Percentiles rank a stretch among this genome's conserved stretches.
phyloP scores from a whole-genome alignment of 371 early-diverging fungal genomes.

The Synchytrium microbalum region DNA sequence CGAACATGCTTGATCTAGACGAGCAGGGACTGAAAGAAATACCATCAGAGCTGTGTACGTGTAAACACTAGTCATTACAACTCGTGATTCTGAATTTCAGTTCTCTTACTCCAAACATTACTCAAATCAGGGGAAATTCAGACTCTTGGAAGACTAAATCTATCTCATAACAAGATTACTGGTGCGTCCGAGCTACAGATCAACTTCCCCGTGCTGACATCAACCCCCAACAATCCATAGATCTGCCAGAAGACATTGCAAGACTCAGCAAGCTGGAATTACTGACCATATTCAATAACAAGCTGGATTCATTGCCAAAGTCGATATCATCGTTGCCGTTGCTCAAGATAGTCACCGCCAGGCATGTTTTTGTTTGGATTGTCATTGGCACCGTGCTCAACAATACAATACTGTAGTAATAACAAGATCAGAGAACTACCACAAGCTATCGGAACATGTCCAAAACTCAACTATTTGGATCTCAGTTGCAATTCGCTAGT shows the following conservation, averaged over 20 bases:
- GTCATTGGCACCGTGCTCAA: background rate
- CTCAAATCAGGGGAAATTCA: constrained; percentile 10
- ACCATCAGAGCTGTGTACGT: constrained; percentile 19
- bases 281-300: constrained; percentile 27
- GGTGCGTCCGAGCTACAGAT: constrained; percentile 7
- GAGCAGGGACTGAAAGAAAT: constrained; percentile 17
- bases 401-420: constrained; percentile 12
- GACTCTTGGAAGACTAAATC: constrained; percentile 17
- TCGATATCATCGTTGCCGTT: constrained; percentile 11
- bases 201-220: background rate
- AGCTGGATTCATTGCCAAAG: constrained; percentile 23
- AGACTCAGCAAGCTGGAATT: constrained; percentile 16
- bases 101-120: no score
- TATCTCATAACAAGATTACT: constrained; percentile 23
- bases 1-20: constrained; percentile 12
- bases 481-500: constrained; percentile 28
- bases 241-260: constrained; percentile 19
- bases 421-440: constrained; percentile 31
- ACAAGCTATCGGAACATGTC: constrained; percentile 30
- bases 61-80: background rate
- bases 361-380: constrained; percentile 8
- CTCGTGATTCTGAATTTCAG: no score
- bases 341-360: constrained; percentile 23
- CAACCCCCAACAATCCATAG: constrained; percentile 1
- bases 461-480: constrained; percentile 28